Evolutionary conservation across 176 grass and related monocot species (phyloP), one percentile per base, ranked within the genome.

Genomic region (Leersia perrieri): DNA sequence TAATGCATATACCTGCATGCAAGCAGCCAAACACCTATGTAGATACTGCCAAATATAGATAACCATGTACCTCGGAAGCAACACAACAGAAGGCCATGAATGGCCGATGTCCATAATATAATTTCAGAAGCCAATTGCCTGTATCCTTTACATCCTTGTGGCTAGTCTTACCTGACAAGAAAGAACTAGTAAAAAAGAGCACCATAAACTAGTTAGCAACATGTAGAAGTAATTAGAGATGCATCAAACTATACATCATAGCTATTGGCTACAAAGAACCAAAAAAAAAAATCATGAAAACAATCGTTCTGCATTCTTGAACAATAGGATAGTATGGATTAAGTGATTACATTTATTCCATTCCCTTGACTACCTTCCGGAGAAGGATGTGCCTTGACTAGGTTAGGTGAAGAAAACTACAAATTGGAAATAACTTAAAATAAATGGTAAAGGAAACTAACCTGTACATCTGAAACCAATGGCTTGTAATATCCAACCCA

Each of bases 71-170:
- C 95, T 98, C 95, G 72, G 88, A 98, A 80, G 90, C 91, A 47
- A 93, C 95, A 89, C 95, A 93, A 72, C 95, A 98, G n/a, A 98
- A 98, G 30, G 90, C 90, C 95, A 94, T 98, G 83, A 98, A 98
- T 61, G 77, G 83, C 18, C 92, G 87, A 44, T 89, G 86, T 23
- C 81, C 92, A 4, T 98, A 98, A 73, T 98, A 98, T 81, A 89
- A 57, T 66, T 89, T 98, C 66, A 98, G 78, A 85, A 98, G 90
- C 84, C 92, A 94, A 87, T 89, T 98, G 25, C 67, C 88, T 57
- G 89, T 89, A 77, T 93, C 86, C 73, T 89, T 95, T 40, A 98
- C 88, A 82, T 98, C 90, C 84, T 98, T 98, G 72, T 98, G 95
- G 82, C 95, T 98, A 91, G 84, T 86, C 84, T 90, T 98, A 40